These are phyloP conservation scores for Opeltia flavorubescens DNA, from an alignment of 495 filamentous ascomycete genomes.

Conservation along the genomic window DNA sequence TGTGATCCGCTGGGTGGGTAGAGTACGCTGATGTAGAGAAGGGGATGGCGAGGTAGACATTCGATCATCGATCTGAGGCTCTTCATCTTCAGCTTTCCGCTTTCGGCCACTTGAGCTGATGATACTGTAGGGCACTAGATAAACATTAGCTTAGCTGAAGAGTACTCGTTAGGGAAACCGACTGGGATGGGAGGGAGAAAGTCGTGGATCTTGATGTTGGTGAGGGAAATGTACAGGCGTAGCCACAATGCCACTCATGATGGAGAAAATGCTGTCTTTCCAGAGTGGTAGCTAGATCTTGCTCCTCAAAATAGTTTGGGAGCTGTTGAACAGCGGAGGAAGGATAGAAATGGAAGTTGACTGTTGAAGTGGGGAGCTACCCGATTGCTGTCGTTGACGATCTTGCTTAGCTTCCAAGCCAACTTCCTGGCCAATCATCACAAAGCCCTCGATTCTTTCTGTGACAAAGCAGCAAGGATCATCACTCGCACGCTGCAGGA, in stretches of 20 bases:
- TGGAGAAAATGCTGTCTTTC: background rate
- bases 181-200: conserved; percentile 60
- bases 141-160: conserved; percentile 20
- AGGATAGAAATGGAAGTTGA: conserved; percentile 15
- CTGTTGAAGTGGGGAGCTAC: background rate
- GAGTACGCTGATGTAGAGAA: conserved; percentile 48
- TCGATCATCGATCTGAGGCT: conserved; percentile 50
- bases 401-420: background rate
- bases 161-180: conserved; percentile 18
- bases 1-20: conserved; percentile 49
- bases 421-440: background rate
- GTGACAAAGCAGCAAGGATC: too few species aligned
- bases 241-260: conserved; percentile 50
- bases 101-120: conserved; percentile 48
- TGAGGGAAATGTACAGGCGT: conserved; percentile 53
- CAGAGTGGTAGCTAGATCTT: background rate
- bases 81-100: conserved; percentile 79
- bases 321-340: conserved; percentile 23
- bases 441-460: too few species aligned
- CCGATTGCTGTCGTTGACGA: background rate
- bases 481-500: too few species aligned
- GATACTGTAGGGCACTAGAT: conserved; percentile 37
- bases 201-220: conserved; percentile 56
- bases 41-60: conserved; percentile 81
- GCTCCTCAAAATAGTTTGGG: background rate